Evolutionary conservation across 257 asterid genomes (phyloP).

Genomic region (Nicotiana benthamiana): DNA sequence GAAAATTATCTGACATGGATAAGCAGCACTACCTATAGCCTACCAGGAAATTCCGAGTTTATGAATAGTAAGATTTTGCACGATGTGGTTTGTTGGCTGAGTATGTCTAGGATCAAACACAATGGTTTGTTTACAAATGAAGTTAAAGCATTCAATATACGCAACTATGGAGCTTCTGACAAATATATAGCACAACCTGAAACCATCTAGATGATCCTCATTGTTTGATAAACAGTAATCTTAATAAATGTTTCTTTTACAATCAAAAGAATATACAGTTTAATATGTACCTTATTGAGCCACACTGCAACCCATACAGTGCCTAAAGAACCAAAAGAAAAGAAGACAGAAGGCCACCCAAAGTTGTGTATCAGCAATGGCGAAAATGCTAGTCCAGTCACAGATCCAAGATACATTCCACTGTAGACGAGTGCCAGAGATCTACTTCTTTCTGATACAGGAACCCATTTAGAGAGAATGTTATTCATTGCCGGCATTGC

Average conservation of each 20-base stretch:
- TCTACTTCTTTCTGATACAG: conserved; percentile 89
- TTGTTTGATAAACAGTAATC: neutral
- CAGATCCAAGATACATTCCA: conserved; percentile 97
- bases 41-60: neutral
- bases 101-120: neutral
- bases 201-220: neutral
- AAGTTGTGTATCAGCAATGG: conserved; percentile 72
- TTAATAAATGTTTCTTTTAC: neutral
- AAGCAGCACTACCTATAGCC: neutral
- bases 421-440: conserved; percentile 85
- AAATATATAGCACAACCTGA: neutral
- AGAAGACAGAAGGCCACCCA: conserved; percentile 94
- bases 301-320: conserved; percentile 68
- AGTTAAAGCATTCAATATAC: neutral
- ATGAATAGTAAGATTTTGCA: neutral
- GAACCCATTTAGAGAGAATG: conserved; percentile 89
- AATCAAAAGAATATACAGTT: neutral
- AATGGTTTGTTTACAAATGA: neutral
- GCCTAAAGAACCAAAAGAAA: conserved; percentile 84
- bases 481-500: conserved; percentile 98
- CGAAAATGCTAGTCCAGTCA: conserved; percentile 82
- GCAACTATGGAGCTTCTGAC: neutral
- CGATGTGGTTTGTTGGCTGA: neutral
- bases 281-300: conserved; percentile 55
- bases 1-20: conserved; percentile 12